Conservation (phyloP, 2,329 filamentous ascomycete species). For the Gaeumannomyces sp. region DNA sequence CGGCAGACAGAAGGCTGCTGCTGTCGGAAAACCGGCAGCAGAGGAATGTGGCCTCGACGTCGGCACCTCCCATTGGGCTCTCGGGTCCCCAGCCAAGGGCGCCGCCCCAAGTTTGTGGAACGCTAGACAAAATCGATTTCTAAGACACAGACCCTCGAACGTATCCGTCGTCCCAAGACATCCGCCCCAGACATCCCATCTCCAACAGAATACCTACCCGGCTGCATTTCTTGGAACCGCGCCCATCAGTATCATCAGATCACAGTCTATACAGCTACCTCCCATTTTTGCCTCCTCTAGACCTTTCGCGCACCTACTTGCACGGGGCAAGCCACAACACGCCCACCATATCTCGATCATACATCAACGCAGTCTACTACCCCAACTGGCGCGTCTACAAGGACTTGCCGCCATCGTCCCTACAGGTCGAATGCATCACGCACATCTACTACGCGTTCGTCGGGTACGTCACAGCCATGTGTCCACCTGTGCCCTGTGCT, state of each 20-base stretch:
- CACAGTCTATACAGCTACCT: neutral
- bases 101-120: neutral
- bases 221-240: no score
- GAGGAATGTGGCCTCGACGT: neutral
- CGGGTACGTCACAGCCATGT: constrained; percentile 25
- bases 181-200: neutral
- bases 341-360: neutral
- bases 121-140: neutral
- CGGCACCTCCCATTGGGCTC: neutral
- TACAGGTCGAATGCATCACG: constrained; percentile 51
- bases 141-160: neutral
- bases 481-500: no score
- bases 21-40: neutral
- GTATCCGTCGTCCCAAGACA: neutral
- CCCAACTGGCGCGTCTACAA: constrained; percentile 60
- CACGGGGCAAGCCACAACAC: neutral
- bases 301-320: neutral
- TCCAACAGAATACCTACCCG: neutral
- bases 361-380: constrained; percentile 48
- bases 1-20: neutral
- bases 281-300: neutral
- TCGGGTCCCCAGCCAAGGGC: neutral
- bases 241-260: neutral
- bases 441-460: constrained; percentile 63
- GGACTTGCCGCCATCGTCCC: constrained; percentile 50